Evolutionary conservation across 2,329 filamentous ascomycete species (phyloP), one percentile per base, ranked within the genome.

Genomic region (Penicillium sclerotiorum): DNA sequence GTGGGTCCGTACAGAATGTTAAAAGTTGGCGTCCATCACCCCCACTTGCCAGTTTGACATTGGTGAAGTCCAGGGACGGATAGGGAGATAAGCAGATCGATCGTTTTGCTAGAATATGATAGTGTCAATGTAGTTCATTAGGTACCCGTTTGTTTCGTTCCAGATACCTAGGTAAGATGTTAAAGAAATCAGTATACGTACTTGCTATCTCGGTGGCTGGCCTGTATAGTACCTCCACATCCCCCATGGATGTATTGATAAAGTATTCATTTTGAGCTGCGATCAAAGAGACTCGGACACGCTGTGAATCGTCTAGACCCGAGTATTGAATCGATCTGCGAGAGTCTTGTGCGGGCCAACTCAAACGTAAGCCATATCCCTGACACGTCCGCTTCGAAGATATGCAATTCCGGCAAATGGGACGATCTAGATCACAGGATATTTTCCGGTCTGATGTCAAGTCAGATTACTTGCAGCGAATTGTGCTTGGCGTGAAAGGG

Each of bases 361-460:
- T 49, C n/a, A 49, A 45, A 30, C 47, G 47, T 25, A 49, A 32
- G 9, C 47, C 47, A 18, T 49, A 49, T 4, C 47, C 47, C 40
- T 39, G 22, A 20, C 47, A 49, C 5, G 13, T 45, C 11, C 47
- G 40, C 18, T 8, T 18, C 27, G 40, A 23, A 5, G 25, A 13
- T 23, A 12, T 20, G 15, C 47, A 49, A n/a, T 49, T 49, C 5
- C 12, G 36, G 13, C 36, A 39, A 2, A 9, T 3, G 13, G 36
- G 36, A 5, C 36, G 36, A 8, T 21, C 21, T n/a, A 11, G 21
- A 39, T 39, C 36, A 17, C 36, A 39, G 2, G 36, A 39, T 8
- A 39, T 23, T 13, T 49, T 49, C 17, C 47, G 47, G 33, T 49
- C 47, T 49, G 36, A n/a, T n/a, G 15, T 37, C 11, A 37, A 12